Percentiles rank a stretch among this genome's conserved stretches.
phyloP scores from a whole-genome alignment of 129 eudicot genomes.

The Helianthus tuberosus region DNA sequence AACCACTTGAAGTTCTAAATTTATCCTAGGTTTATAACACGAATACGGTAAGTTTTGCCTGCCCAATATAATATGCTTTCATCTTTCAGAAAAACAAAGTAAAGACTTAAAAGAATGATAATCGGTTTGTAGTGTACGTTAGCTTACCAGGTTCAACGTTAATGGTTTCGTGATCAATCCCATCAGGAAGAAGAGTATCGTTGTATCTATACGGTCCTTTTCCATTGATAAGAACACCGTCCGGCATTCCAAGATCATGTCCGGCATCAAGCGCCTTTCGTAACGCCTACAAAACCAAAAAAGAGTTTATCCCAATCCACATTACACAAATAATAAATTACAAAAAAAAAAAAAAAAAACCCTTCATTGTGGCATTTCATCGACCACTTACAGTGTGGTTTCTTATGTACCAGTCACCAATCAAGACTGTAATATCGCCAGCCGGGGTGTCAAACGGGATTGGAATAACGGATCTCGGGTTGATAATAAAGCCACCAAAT shows the following conservation, averaged over 20 bases:
- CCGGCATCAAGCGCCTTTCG: conserved; percentile 71
- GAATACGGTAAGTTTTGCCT: conserved; percentile 87
- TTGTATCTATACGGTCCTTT: conserved; percentile 90
- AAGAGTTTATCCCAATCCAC: background rate
- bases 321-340: background rate
- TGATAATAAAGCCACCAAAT: too few species aligned
- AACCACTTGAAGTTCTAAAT: too few species aligned
- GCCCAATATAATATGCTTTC: conserved; percentile 25
- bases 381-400: too few species aligned
- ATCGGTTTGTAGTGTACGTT: background rate
- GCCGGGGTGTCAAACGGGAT: too few species aligned
- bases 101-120: background rate
- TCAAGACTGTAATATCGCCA: too few species aligned
- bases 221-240: conserved; percentile 91
- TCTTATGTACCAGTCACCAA: too few species aligned
- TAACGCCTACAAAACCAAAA: conserved; percentile 55
- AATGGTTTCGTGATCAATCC: conserved; percentile 72
- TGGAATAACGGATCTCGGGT: too few species aligned
- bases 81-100: background rate
- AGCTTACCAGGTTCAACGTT: conserved; percentile 76
- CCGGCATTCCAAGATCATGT: conserved; percentile 86
- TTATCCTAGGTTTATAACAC: too few species aligned
- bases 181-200: conserved; percentile 75
- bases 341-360: background rate
- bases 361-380: too few species aligned